A percentile compares a stretch with the other conserved stretches of the same genome.
These are phyloP conservation scores for Rhodotorula sp. DNA, from an alignment of 1,284 basidiomycete species.

Conservation along the genomic window DNA sequence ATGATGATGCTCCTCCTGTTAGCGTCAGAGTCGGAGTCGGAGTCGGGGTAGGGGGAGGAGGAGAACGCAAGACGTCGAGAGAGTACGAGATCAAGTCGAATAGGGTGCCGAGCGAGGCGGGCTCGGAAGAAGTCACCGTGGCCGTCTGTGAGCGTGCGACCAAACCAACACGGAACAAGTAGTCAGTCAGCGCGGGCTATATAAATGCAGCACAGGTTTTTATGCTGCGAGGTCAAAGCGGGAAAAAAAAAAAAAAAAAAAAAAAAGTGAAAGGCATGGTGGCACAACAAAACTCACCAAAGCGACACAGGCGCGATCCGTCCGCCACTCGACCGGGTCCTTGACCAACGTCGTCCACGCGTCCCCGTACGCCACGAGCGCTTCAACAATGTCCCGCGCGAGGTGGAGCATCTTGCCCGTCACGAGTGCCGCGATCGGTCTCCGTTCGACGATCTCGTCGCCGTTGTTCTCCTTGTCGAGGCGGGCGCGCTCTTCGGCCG, in stretches of 20 bases:
- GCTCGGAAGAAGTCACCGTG: slow-evolving; percentile 72
- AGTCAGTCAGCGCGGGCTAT: no score
- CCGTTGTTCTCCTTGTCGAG: slow-evolving; percentile 61
- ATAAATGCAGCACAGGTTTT: not conserved
- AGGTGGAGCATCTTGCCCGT: slow-evolving; percentile 67
- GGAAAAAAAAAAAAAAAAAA: not conserved
- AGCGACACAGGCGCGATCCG: slow-evolving; percentile 55
- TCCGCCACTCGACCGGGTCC: slow-evolving; percentile 67
- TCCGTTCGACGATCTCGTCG: slow-evolving; percentile 58
- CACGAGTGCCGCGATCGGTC: slow-evolving; percentile 67
- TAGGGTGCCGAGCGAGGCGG: slow-evolving; percentile 72
- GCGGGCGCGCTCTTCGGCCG: slow-evolving; percentile 63
- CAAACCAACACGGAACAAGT: no score
- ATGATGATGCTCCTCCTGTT: slow-evolving; percentile 47
- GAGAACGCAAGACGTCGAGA: slow-evolving; percentile 61
- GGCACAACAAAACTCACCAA: slow-evolving; percentile 49
- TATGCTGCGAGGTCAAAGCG: not conserved
- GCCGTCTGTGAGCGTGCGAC: slow-evolving; percentile 49
- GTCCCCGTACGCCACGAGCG: slow-evolving; percentile 67
- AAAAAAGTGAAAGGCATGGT: slow-evolving; percentile 5
- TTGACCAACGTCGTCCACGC: slow-evolving; percentile 66
- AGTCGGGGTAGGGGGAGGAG: slow-evolving; percentile 59
- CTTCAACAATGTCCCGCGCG: slow-evolving; percentile 65
- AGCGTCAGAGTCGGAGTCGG: slow-evolving; percentile 49
- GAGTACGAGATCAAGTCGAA: slow-evolving; percentile 71